These are phyloP conservation scores for Hylodesmum podocarpum DNA, from an alignment of 306 rosid genomes.

Conservation along the genomic window DNA sequence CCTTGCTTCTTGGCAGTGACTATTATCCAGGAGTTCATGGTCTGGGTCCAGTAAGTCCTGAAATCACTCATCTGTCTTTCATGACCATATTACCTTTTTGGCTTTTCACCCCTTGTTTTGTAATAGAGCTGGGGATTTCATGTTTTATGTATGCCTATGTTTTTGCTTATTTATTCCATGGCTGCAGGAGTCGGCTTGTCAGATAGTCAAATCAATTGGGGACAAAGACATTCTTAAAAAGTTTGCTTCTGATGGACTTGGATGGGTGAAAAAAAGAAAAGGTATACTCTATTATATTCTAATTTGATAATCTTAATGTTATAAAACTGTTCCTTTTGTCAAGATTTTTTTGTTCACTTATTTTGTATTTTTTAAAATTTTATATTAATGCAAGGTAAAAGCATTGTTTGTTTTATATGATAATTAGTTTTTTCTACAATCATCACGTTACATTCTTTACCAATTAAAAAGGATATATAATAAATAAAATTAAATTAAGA, in stretches of 20 bases:
- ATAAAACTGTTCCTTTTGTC: background rate
- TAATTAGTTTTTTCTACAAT: no score
- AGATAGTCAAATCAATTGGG: constrained; percentile 67
- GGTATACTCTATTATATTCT: constrained; percentile 21
- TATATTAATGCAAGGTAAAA: no score
- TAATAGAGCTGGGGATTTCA: background rate
- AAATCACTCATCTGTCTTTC: constrained; percentile 8
- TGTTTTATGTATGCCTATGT: constrained; percentile 26
- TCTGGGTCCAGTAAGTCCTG: constrained; percentile 65
- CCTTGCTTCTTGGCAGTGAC: constrained; percentile 81
- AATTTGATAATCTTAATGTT: constrained; percentile 8
- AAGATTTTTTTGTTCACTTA: background rate
- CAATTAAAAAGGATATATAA: no score
- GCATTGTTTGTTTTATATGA: no score
- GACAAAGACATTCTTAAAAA: constrained; percentile 63
- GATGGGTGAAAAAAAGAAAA: constrained; percentile 53
- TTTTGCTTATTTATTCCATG: constrained; percentile 17
- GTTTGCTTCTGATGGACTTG: constrained; percentile 75
- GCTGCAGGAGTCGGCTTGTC: constrained; percentile 74
- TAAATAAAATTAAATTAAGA: no score
- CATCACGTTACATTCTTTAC: no score
- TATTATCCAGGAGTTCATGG: constrained; percentile 73
- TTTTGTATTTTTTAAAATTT: no score
- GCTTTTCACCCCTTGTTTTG: background rate
- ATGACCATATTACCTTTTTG: background rate